Conservation (phyloP, 129 eudicot genomes). For the Scalesia atractyloides region DNA sequence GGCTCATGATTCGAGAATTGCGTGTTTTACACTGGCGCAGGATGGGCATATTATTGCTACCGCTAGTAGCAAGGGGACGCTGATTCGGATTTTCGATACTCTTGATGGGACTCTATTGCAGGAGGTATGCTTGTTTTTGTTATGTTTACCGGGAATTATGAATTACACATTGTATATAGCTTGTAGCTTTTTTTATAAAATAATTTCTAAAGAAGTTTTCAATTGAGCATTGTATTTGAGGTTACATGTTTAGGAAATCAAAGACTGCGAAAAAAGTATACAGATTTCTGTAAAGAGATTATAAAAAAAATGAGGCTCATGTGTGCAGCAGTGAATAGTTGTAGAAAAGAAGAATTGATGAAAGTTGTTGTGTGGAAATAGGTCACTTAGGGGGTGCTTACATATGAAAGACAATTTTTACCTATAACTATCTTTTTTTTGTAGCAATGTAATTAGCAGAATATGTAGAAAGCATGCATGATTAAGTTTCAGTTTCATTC, state of each 20-base stretch:
- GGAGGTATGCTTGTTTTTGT: slow-evolving; percentile 52
- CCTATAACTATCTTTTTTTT: not conserved
- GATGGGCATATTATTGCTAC: slow-evolving; percentile 84
- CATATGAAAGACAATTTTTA: not conserved
- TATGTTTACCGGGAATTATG: slow-evolving; percentile 2
- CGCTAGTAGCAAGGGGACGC: slow-evolving; percentile 82
- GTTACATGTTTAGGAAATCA: slow-evolving; percentile 3
- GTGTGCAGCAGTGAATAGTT: not conserved
- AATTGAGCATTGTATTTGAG: not conserved
- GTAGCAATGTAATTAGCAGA: slow-evolving; percentile 1
- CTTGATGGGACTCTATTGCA: slow-evolving; percentile 77
- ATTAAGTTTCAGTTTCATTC: not conserved
- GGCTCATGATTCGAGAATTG: slow-evolving; percentile 93
- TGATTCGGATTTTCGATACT: slow-evolving; percentile 71
- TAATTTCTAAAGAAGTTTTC: not conserved
- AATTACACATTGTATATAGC: not conserved
- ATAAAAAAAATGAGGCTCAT: not conserved
- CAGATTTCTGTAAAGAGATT: not conserved
- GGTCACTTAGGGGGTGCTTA: slow-evolving; percentile 3
- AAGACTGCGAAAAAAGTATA: not conserved
- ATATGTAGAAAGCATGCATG: not conserved
- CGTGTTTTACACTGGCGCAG: slow-evolving; percentile 68
- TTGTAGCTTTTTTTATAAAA: not conserved
- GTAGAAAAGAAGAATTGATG: not conserved
- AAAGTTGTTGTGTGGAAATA: not conserved